A percentile compares a stretch with the other conserved stretches of the same genome.
These are phyloP conservation scores for Penicillium paneum DNA, from an alignment of 2,329 filamentous ascomycete genomes.

Conservation along the genomic window DNA sequence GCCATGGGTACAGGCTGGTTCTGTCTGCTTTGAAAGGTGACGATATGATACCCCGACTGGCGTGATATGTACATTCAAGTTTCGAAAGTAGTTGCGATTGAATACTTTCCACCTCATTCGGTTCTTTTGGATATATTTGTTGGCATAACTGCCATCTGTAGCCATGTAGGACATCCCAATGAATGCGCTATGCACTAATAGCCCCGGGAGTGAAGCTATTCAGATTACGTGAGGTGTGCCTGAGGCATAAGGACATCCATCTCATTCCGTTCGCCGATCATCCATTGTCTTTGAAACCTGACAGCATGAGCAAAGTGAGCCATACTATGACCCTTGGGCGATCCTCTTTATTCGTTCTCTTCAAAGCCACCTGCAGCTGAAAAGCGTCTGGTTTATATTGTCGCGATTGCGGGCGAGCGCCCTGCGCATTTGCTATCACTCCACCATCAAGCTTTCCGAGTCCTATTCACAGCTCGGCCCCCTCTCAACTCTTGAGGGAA, in stretches of 20 bases:
- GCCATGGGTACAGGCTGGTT: slow-evolving; percentile 18
- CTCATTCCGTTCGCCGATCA: slow-evolving; percentile 13
- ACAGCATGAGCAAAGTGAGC: slow-evolving; percentile 6
- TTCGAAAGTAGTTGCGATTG: slow-evolving; percentile 12
- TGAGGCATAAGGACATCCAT: slow-evolving; percentile 17
- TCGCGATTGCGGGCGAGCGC: slow-evolving; percentile 6
- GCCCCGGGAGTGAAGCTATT: background rate
- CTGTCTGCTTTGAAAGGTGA: slow-evolving; percentile 22
- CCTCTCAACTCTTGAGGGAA: slow-evolving; percentile 1
- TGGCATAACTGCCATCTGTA: background rate
- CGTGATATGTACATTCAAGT: slow-evolving; percentile 11
- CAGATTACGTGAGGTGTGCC: slow-evolving; percentile 12
- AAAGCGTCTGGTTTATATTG: background rate
- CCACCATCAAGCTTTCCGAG: slow-evolving; percentile 13
- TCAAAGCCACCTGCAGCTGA: background rate
- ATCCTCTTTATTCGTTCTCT: background rate
- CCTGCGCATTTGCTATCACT: slow-evolving; percentile 1
- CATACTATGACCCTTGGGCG: background rate
- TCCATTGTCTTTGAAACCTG: slow-evolving; percentile 9
- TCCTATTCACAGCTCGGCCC: slow-evolving; percentile 3
- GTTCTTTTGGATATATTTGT: background rate
- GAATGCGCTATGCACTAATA: background rate
- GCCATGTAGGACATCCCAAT: background rate
- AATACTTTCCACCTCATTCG: slow-evolving; percentile 3
- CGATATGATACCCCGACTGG: slow-evolving; percentile 33